phyloP scores from a whole-genome alignment of 306 rosid genomes.

The Dryas octopetala region DNA sequence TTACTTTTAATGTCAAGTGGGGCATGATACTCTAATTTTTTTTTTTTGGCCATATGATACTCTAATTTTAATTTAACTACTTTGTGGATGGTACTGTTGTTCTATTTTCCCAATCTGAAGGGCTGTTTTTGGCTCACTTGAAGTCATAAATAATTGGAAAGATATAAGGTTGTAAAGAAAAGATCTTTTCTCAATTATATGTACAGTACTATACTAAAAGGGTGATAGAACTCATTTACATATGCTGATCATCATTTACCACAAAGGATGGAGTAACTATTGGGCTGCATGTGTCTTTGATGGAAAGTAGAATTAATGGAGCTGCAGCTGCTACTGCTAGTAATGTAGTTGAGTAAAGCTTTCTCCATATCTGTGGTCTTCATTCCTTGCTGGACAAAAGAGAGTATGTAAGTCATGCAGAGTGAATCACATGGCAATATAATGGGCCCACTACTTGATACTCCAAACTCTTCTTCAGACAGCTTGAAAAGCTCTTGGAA shows the following conservation, averaged over 20 bases:
- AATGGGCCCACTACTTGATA: neutral
- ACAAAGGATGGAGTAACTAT: neutral
- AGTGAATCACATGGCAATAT: neutral
- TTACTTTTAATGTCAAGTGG: no score
- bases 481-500: neutral
- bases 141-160: no score
- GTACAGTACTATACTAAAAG: no score
- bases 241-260: neutral
- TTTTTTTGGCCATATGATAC: no score
- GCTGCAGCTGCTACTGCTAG: neutral
- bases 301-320: neutral
- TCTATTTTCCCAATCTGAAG: no score
- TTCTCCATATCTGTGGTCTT: neutral
- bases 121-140: no score
- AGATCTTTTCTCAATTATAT: no score
- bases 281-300: neutral
- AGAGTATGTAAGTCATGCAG: neutral
- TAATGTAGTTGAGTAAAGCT: neutral
- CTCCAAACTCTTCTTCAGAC: neutral
- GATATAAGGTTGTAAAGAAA: no score
- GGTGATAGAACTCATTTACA: no score
- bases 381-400: neutral
- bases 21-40: no score
- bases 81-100: no score
- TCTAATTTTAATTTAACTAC: no score